Base-by-base conservation (phyloP, 1,139 yeast species). In the Scheffersomyces titani region DNA sequence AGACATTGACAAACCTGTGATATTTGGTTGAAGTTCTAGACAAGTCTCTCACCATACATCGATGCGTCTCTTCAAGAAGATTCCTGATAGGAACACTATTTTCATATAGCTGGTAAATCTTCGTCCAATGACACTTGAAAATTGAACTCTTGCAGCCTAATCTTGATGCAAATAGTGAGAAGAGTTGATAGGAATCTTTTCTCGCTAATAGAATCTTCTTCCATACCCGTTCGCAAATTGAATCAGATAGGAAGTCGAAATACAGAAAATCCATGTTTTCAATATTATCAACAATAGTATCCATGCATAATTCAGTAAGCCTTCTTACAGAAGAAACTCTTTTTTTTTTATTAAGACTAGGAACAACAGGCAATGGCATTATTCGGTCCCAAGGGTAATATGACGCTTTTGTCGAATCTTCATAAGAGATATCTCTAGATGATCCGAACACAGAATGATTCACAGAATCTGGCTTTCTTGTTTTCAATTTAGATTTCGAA, bases 1-100 rank as follows among this genome's bases (percentile, higher is more conserved):
- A 76, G 3, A 79, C 44, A 52, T 73, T 76, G 51, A 78, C 83
- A 19, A 78, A 53, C 47, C 83, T 62, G 63, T 76, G 76, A 30
- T 53, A 60, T 49, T 53, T 52, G 56, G 65, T 47, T 52, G 59
- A 30, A 30, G 40, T 30, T 11, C 40, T 30, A 11, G 40, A 30
- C 40, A 30, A 30, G 40, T 30, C 40, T 30, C 40, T 30, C 16
- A 30, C 13, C 11, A 59, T 54, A 50, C 57, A 55, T 45, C 56
- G 56, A 19, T 50, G 49, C 21, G 60, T 57, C 11, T 61, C 59
- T 40, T 51, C 53, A 11, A 51, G 20, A 16, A 46, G 51, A 52
- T 53, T 40, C 52, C 50, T 49, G 52, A 50, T 20, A 19, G 49
- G 45, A 47, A 49, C 19, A 53, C 40, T 16, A 30, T 13, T 30